A percentile compares a stretch with the other conserved stretches of the same genome.
Conservation (phyloP, 192 early-diverging fungal species). For the Coemansia sp. region DNA sequence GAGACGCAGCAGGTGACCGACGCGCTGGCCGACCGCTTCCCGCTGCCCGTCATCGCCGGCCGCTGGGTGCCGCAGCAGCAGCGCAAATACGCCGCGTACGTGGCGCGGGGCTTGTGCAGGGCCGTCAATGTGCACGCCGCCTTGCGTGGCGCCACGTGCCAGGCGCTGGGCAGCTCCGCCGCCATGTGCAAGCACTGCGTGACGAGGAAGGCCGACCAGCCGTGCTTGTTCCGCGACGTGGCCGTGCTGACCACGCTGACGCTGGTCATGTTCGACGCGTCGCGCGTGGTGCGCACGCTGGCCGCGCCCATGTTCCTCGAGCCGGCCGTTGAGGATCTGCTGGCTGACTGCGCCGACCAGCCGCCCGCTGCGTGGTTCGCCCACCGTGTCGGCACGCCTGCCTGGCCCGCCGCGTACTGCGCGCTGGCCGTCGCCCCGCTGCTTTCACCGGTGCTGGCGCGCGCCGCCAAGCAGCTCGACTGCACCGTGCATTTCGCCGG, state of each 20-base stretch:
- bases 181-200: conserved; percentile 24
- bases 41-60: no score
- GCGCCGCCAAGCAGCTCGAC: background rate
- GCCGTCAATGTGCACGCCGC: background rate
- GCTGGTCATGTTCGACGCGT: background rate
- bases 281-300: background rate
- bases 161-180: background rate
- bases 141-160: background rate
- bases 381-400: no score
- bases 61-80: no score
- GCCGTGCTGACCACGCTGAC: conserved; percentile 5
- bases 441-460: background rate
- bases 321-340: no score
- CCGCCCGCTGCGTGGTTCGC: no score
- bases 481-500: background rate
- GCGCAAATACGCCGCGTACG: no score
- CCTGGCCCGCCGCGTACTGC: background rate
- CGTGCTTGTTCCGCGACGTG: conserved; percentile 12
- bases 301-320: background rate
- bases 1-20: no score
- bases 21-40: no score
- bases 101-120: background rate
- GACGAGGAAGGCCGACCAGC: conserved; percentile 8
- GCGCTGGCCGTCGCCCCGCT: background rate
- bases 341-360: no score